Evolutionary conservation across 2,329 filamentous ascomycete species (phyloP).

Genomic region (Penicillium paneum): DNA sequence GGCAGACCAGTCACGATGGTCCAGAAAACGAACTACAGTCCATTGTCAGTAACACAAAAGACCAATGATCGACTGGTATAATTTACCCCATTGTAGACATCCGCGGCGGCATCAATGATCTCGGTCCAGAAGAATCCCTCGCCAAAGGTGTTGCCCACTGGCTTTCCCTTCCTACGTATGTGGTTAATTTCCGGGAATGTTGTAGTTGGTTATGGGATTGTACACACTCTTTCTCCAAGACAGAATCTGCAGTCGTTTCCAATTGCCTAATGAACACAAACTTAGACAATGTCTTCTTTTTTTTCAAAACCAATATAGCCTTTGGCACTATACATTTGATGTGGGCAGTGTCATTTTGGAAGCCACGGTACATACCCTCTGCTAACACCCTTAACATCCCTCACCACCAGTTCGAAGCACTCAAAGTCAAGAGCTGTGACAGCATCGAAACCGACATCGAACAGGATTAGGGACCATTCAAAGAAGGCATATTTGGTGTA

Average conservation of each 20-base stretch:
- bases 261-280: constrained; percentile 46
- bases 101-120: constrained; percentile 75
- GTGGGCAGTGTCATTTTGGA: constrained; percentile 66
- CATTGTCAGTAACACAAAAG: constrained; percentile 23
- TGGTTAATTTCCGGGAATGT: constrained; percentile 20
- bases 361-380: constrained; percentile 99
- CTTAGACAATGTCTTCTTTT: constrained; percentile 37
- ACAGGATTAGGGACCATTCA: constrained; percentile 91
- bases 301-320: constrained; percentile 38
- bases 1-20: constrained; percentile 86
- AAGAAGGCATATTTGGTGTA: constrained; percentile 98
- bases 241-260: constrained; percentile 45
- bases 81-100: constrained; percentile 85
- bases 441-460: constrained; percentile 95
- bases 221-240: constrained; percentile 72
- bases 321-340: constrained; percentile 51
- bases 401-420: constrained; percentile 80
- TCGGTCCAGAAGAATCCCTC: constrained; percentile 70
- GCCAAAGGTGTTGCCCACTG: constrained; percentile 66
- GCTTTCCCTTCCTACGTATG: constrained; percentile 66
- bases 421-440: constrained; percentile 90
- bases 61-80: neutral
- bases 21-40: constrained; percentile 82
- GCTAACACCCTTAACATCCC: constrained; percentile 82
- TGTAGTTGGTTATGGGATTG: constrained; percentile 27